Base-by-base conservation (phyloP, 192 early-diverging fungal species). In the Linnemannia zychae region DNA sequence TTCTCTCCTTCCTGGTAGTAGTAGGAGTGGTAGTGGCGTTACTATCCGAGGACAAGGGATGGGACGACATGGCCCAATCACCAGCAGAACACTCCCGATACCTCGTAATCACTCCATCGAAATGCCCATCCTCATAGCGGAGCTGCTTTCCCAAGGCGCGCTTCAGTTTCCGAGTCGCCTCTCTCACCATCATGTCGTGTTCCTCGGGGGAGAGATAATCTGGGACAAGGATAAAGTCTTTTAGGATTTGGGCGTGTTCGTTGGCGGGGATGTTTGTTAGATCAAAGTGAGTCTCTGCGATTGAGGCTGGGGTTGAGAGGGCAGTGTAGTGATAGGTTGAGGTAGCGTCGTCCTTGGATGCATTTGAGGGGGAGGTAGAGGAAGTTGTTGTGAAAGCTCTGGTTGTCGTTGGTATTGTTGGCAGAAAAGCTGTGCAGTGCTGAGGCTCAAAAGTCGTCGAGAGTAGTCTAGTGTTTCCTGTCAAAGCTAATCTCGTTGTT, bases 21-120 rank as follows among this genome's bases (percentile, higher is more conserved):
- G 4, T 24, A 38, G 66, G 38, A 18, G 4, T 50, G 16, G 44
- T 28, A 76, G 16, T 63, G 13, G 79, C 40, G 84, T 6, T 5
- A 24, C 33, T 20, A 38, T 88, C 11, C 9, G 37, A 40, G 7
- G n/a, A n/a, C n/a, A n/a, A 38, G 50, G 65, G 38, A 2, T 28
- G 34, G 17, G 67, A 22, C 53, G 2, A 31, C 4, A n/a, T n/a
- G n/a, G 74, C 70, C 95, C 95, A 95, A 16, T 91, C 87, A n/a
- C 92, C 90, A 34, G 93, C 93, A 38, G 92, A 92, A 75, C 92
- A 94, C 82, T 95, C 93, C 57, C 92, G 87, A 73, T 95, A 95
- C 47, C 93, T 88, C 46, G 89, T 91, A 49, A 96, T 97, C 34
- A 95, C 91, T 28, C 90, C 89, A 84, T 97, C 96, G 84, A 96